Evolutionary conservation across 2,329 filamentous ascomycete species (phyloP).

Genomic region (Claviceps quebecensis): DNA sequence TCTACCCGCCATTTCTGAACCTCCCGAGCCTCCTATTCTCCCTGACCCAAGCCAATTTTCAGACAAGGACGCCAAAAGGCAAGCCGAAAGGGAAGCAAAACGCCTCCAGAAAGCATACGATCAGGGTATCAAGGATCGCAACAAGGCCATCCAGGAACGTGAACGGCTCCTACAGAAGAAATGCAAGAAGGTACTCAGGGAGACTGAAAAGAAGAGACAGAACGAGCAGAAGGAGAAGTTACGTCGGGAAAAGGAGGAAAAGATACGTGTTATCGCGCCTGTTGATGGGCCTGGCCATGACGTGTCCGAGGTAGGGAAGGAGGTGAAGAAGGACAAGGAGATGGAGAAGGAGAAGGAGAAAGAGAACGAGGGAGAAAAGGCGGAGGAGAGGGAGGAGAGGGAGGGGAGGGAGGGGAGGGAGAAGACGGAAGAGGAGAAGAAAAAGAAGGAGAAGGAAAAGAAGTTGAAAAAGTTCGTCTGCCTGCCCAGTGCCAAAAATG

Average conservation of each 20-base stretch:
- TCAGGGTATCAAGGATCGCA: slow-evolving; percentile 50
- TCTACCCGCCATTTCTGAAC: slow-evolving; percentile 29
- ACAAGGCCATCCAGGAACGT: slow-evolving; percentile 46
- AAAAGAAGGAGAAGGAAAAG: slow-evolving; percentile 10
- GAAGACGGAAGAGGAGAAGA: background rate
- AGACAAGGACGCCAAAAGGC: slow-evolving; percentile 52
- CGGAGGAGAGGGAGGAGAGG: slow-evolving; percentile 15
- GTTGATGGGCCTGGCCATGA: too few species aligned
- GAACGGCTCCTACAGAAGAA: slow-evolving; percentile 30
- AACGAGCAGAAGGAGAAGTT: slow-evolving; percentile 26
- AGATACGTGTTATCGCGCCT: background rate
- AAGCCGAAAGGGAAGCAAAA: slow-evolving; percentile 54
- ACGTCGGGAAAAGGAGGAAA: slow-evolving; percentile 12
- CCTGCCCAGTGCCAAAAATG: slow-evolving; percentile 42
- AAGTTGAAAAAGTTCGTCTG: slow-evolving; percentile 62
- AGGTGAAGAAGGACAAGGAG: slow-evolving; percentile 11
- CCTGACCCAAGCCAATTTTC: slow-evolving; percentile 44
- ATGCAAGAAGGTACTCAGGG: slow-evolving; percentile 21
- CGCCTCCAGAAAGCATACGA: slow-evolving; percentile 50
- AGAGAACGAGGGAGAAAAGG: too few species aligned
- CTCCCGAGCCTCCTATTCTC: slow-evolving; percentile 30
- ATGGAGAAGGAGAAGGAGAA: slow-evolving; percentile 14
- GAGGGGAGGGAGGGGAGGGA: slow-evolving; percentile 16
- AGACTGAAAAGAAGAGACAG: slow-evolving; percentile 26
- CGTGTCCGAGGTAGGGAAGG: too few species aligned